These are phyloP conservation scores for Alternaria alternata DNA, from an alignment of 2,329 filamentous ascomycete genomes.

Conservation along the genomic window DNA sequence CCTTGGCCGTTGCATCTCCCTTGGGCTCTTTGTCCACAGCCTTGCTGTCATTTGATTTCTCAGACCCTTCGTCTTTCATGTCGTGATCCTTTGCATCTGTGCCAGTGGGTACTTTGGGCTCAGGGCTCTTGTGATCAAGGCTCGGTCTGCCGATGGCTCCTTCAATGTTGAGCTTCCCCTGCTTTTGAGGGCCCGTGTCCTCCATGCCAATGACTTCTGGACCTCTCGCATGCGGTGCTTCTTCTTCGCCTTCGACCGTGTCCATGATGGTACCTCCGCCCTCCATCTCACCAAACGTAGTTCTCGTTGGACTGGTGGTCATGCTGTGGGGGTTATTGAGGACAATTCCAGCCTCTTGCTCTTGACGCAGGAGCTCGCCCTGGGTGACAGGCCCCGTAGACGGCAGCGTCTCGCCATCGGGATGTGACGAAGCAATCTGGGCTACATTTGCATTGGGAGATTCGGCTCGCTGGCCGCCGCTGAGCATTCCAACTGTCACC, in stretches of 20 bases:
- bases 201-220: constrained; percentile 85
- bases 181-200: constrained; percentile 82
- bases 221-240: constrained; percentile 79
- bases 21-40: neutral
- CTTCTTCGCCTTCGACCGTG: constrained; percentile 60
- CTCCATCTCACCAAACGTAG: constrained; percentile 37
- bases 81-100: constrained; percentile 30
- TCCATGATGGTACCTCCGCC: constrained; percentile 43
- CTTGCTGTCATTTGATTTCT: neutral
- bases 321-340: constrained; percentile 58
- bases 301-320: constrained; percentile 35
- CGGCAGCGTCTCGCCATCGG: constrained; percentile 48
- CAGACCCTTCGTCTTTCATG: constrained; percentile 25
- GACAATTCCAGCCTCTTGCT: constrained; percentile 82
- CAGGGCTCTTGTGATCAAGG: constrained; percentile 41
- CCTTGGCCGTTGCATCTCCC: neutral
- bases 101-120: constrained; percentile 8
- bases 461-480: constrained; percentile 21
- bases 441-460: constrained; percentile 20
- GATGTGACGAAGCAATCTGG: constrained; percentile 45
- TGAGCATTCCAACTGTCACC: constrained; percentile 72
- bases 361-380: constrained; percentile 84
- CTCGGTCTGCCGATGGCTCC: constrained; percentile 48
- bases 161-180: constrained; percentile 56
- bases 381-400: constrained; percentile 65